Conservation (phyloP, 345 rosid species). For the Nephelium lappaceum region DNA sequence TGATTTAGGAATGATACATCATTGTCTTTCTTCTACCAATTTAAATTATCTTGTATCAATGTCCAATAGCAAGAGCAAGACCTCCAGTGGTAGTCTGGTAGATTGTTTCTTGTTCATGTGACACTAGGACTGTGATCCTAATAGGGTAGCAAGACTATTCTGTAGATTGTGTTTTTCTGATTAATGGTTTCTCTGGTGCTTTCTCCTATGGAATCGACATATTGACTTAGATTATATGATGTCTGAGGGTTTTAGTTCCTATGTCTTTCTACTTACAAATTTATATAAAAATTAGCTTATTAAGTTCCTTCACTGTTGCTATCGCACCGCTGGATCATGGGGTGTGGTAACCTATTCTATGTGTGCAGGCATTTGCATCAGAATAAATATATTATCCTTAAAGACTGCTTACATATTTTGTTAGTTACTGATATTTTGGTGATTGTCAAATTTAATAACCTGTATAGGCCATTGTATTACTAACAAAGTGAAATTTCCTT, state of each 20-base stretch:
- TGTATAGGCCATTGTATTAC: neutral
- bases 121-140: neutral
- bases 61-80: neutral
- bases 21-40: slow-evolving; percentile 1
- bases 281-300: neutral
- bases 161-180: neutral
- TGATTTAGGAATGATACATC: slow-evolving; percentile 10
- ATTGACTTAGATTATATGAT: neutral
- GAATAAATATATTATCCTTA: neutral
- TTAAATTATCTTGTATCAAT: neutral
- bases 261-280: neutral
- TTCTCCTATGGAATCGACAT: neutral
- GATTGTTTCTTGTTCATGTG: slow-evolving; percentile 7
- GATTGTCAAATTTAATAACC: neutral
- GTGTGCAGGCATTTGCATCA: neutral
- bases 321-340: neutral
- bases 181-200: neutral
- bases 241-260: neutral
- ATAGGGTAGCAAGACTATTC: neutral
- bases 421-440: neutral
- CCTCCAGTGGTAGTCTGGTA: neutral
- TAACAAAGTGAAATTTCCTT: neutral
- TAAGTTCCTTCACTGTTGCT: neutral
- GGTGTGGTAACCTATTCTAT: neutral
- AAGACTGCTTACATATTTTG: too few species aligned